Conservation (phyloP, 208 protist genomes). For the Trichomonas gallinae region DNA sequence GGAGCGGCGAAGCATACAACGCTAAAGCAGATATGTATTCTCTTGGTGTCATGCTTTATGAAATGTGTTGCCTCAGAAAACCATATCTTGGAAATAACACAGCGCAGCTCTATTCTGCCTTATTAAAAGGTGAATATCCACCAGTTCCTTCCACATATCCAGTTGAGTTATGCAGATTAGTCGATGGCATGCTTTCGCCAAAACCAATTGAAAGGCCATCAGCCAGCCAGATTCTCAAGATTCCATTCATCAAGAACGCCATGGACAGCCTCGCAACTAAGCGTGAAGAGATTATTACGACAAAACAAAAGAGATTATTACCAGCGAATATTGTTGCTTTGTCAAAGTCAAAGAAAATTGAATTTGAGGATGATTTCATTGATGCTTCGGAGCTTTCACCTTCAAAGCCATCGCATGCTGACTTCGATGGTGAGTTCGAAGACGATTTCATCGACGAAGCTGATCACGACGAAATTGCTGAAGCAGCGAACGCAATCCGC, state of each 20-base stretch:
- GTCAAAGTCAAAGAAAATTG: background rate
- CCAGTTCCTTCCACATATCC: background rate
- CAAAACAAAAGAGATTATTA: background rate
- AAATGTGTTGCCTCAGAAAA: background rate
- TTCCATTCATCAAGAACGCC: background rate
- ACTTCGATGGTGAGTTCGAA: background rate
- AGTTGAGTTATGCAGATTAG: background rate
- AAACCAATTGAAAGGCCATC: background rate
- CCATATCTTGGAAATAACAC: background rate
- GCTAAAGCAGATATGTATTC: background rate
- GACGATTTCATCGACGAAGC: background rate
- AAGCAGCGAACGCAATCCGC: background rate
- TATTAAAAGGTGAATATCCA: background rate
- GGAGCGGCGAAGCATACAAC: background rate
- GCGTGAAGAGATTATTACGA: background rate
- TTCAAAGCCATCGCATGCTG: background rate
- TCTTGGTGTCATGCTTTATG: background rate
- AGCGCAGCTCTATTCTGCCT: background rate
- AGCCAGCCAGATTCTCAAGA: background rate
- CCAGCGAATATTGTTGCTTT: background rate
- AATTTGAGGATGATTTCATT: background rate
- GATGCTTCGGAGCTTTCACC: background rate
- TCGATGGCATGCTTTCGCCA: background rate
- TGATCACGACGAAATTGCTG: background rate
- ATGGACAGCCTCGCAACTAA: background rate